Conservation (phyloP, 2,329 filamentous ascomycete genomes). For the Epichloe sylvatica region DNA sequence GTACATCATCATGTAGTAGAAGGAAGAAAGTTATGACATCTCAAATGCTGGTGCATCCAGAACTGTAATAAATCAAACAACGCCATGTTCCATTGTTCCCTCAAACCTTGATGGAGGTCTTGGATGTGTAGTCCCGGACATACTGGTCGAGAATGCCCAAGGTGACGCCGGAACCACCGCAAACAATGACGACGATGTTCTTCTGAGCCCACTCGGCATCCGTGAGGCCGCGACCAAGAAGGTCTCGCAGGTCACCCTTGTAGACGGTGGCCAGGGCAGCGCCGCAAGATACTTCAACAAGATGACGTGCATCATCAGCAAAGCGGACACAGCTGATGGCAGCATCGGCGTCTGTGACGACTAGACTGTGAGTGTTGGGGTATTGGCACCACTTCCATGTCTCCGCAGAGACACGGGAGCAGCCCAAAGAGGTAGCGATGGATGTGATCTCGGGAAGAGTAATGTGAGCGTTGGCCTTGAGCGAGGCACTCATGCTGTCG, state of each 20-base stretch:
- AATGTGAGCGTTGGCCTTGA: slow-evolving; percentile 42
- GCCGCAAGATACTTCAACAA: slow-evolving; percentile 78
- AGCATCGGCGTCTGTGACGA: slow-evolving; percentile 48
- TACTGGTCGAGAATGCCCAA: slow-evolving; percentile 47
- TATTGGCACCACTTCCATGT: slow-evolving; percentile 50
- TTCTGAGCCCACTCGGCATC: slow-evolving; percentile 48
- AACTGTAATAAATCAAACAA: background rate
- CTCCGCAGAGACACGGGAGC: slow-evolving; percentile 52
- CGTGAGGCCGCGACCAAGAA: slow-evolving; percentile 37
- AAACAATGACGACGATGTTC: slow-evolving; percentile 73
- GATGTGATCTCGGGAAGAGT: slow-evolving; percentile 60
- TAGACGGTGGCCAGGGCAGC: slow-evolving; percentile 62
- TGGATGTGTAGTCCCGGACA: slow-evolving; percentile 28
- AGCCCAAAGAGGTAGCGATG: slow-evolving; percentile 61
- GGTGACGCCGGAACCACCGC: slow-evolving; percentile 60
- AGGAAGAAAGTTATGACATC: background rate
- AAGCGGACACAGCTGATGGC: slow-evolving; percentile 63
- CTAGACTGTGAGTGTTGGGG: slow-evolving; percentile 24
- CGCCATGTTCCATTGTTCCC: background rate
- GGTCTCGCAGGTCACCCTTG: slow-evolving; percentile 44
- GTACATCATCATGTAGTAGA: background rate
- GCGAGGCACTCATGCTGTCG: slow-evolving; percentile 50
- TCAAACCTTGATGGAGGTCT: slow-evolving; percentile 20
- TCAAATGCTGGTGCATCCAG: slow-evolving; percentile 2
- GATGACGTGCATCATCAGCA: slow-evolving; percentile 64